Base-by-base conservation (phyloP, 371 early-diverging fungal species). In the Coemansia sp. region DNA sequence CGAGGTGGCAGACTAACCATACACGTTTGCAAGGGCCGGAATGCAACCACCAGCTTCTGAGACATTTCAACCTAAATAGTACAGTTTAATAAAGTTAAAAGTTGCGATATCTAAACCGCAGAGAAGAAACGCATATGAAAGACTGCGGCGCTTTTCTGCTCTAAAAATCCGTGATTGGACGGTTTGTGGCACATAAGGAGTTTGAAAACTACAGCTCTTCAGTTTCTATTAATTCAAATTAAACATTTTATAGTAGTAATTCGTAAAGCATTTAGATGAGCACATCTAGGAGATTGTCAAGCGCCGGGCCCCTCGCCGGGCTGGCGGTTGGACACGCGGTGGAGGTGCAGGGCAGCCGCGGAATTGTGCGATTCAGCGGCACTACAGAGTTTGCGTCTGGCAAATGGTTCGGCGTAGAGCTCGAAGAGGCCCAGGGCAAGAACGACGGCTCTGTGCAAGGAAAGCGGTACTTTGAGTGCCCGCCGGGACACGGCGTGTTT, bases 391-490 rank as follows among this genome's bases (percentile, higher is more conserved):
- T 88, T 74, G 85, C 85, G 62, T 61, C 84, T 0, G 93, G 93
- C 24, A 63, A 79, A 14, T 93, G 93, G 93, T 85, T 88, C 11
- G 93, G 93, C 22, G 84, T 93, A 22, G 91, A 90, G 71, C 82
- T 93, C 5, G 91, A 90, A 58, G 48, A 68, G 16, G 80, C 81
- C 26, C 84, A 85, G 29, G 93, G 93, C 63, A 93, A 92, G 70
- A 92, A 93, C 80, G 87, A 92, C 76, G 93, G 93, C 5, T 82
- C 82, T 37, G 86, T 90, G 52, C 81, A 86, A 63, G 92, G 91
- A 22, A 61, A 57, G 62, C 63, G 71, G 22, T 92, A 92, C 71
- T 92, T 92, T 74, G 72, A 78, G 14, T 90, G 89, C 69, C 75
- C 83, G 53, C 84, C 88, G 0, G 83, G 88, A 57, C 82, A 84